Conservation (phyloP, 306 rosid genomes). For the Prinsepia uniflora region DNA sequence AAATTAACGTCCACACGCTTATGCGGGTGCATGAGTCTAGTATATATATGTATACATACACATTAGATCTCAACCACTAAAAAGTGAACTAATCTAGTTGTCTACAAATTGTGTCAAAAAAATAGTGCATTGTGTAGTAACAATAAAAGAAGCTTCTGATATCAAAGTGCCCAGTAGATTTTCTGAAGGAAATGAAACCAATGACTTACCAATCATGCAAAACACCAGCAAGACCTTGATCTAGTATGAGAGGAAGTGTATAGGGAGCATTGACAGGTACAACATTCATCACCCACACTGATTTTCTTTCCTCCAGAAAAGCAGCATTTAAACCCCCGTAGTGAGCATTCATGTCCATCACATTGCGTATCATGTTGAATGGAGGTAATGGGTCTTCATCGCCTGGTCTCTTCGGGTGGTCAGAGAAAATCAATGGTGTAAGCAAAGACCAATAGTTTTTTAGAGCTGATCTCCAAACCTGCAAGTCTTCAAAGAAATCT, state of each 20-base stretch:
- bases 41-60: too few species aligned
- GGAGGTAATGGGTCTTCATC: constrained; percentile 99
- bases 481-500: constrained; percentile 74
- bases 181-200: constrained; percentile 19
- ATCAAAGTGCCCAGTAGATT: constrained; percentile 4
- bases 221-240: constrained; percentile 90
- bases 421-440: constrained; percentile 95
- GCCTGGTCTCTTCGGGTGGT: constrained; percentile 99
- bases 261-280: constrained; percentile 71
- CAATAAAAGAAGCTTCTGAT: constrained; percentile 3
- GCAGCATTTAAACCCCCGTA: constrained; percentile 93
- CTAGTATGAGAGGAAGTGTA: constrained; percentile 83
- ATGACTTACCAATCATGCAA: constrained; percentile 85
- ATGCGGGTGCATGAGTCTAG: too few species aligned
- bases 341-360: constrained; percentile 91
- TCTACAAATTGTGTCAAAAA: too few species aligned
- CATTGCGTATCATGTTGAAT: constrained; percentile 93
- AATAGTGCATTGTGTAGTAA: not conserved
- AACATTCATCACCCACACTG: constrained; percentile 96
- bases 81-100: too few species aligned
- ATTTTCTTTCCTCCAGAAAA: constrained; percentile 75
- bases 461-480: constrained; percentile 67
- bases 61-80: too few species aligned
- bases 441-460: constrained; percentile 90
- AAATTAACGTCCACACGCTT: too few species aligned